These are phyloP conservation scores for Thalassiosira hispida DNA, from an alignment of 352 stramenopile species.

Conservation along the genomic window DNA sequence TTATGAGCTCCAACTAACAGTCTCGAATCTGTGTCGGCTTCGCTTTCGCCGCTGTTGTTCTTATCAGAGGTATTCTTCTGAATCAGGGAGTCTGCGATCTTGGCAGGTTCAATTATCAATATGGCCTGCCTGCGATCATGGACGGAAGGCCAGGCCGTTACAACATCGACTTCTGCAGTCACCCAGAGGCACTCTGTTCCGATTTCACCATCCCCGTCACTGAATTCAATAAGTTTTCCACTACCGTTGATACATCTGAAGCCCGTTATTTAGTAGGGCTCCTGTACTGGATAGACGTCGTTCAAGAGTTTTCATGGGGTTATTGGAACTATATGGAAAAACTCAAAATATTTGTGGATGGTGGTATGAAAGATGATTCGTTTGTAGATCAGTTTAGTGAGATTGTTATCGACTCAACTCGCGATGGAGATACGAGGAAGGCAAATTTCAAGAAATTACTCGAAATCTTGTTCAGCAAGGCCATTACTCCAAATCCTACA, in stretches of 20 bases:
- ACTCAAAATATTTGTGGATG: slow-evolving; percentile 40
- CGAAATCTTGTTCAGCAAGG: slow-evolving; percentile 20
- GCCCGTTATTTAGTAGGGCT: slow-evolving; percentile 37
- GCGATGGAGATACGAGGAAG: slow-evolving; percentile 41
- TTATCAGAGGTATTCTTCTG: slow-evolving; percentile 29
- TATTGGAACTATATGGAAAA: slow-evolving; percentile 44
- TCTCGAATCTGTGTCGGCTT: no score
- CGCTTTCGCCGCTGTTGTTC: no score
- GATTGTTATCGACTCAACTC: slow-evolving; percentile 37
- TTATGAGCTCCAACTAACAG: no score
- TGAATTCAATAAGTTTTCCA: slow-evolving; percentile 23
- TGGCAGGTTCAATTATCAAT: slow-evolving; percentile 52
- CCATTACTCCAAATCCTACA: slow-evolving; percentile 1
- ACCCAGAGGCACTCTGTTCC: slow-evolving; percentile 39
- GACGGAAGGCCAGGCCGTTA: slow-evolving; percentile 17
- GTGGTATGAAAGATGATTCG: slow-evolving; percentile 40
- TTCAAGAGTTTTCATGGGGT: slow-evolving; percentile 43
- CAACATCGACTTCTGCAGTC: slow-evolving; percentile 36
- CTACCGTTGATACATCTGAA: slow-evolving; percentile 26
- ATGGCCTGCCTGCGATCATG: slow-evolving; percentile 28
- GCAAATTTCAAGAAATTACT: slow-evolving; percentile 42
- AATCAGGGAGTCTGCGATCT: slow-evolving; percentile 33
- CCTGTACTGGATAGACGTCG: slow-evolving; percentile 42
- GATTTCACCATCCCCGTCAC: slow-evolving; percentile 17
- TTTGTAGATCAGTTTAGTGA: slow-evolving; percentile 51